Percentiles rank a stretch among this genome's conserved stretches.
phyloP scores from a whole-genome alignment of 2,329 filamentous ascomycete genomes.

The Periconia macrospinosa region DNA sequence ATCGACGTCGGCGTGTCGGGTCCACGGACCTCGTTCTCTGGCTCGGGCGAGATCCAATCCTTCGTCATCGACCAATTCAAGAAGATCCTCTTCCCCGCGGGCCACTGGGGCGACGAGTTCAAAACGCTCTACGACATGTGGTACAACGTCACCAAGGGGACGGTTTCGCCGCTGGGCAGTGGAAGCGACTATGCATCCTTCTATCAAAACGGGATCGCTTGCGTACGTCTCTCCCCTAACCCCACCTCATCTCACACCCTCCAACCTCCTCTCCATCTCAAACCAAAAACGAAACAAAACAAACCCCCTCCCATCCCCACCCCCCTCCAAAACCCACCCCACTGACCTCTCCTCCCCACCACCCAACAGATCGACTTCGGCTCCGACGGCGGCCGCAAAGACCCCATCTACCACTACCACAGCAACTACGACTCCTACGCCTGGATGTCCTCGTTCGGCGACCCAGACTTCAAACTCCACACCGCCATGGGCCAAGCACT shows the following conservation, averaged over 20 bases:
- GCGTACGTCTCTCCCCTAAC: slow-evolving; percentile 4
- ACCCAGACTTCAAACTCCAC: slow-evolving; percentile 24
- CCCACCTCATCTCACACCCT: background rate
- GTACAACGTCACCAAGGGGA: slow-evolving; percentile 29
- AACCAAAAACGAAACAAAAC: too few species aligned
- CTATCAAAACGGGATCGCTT: slow-evolving; percentile 41
- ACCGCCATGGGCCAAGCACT: slow-evolving; percentile 22
- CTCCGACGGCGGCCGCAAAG: slow-evolving; percentile 13
- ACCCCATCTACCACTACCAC: slow-evolving; percentile 28
- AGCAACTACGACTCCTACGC: slow-evolving; percentile 24
- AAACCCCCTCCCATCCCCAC: background rate
- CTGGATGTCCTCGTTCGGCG: slow-evolving; percentile 24
- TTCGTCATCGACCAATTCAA: slow-evolving; percentile 24
- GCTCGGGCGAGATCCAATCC: slow-evolving; percentile 19
- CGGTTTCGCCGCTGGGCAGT: slow-evolving; percentile 41
- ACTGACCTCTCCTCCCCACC: too few species aligned
- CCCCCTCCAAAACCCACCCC: background rate
- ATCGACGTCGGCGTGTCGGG: slow-evolving; percentile 22
- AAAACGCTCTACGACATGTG: slow-evolving; percentile 46
- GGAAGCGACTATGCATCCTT: slow-evolving; percentile 48
- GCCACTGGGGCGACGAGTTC: slow-evolving; percentile 13
- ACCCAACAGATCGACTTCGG: slow-evolving; percentile 22
- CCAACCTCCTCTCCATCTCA: background rate
- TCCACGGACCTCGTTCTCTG: slow-evolving; percentile 16
- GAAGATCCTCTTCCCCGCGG: slow-evolving; percentile 21